Percentiles rank a stretch among this genome's conserved stretches.
Conservation (phyloP, 148 eudicot species). For the Persicaria tinctoria region DNA sequence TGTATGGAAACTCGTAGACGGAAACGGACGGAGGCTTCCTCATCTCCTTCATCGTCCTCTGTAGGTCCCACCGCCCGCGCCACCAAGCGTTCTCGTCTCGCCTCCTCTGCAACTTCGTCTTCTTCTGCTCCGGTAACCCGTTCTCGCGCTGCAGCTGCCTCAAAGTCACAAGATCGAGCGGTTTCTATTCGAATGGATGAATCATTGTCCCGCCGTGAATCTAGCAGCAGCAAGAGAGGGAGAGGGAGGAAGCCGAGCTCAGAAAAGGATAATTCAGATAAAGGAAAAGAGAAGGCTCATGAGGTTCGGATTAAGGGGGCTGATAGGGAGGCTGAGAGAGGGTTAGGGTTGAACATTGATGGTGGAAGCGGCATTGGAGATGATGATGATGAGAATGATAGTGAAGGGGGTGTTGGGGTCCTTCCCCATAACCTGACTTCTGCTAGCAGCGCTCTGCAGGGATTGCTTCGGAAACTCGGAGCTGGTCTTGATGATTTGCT, state of each 20-base stretch:
- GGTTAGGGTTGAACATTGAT: constrained; percentile 46
- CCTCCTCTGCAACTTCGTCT: constrained; percentile 27
- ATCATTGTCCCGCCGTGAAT: constrained; percentile 41
- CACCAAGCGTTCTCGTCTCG: constrained; percentile 46
- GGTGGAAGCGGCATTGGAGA: constrained; percentile 9
- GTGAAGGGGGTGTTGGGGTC: constrained; percentile 64
- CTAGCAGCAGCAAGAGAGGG: constrained; percentile 22
- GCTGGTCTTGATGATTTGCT: constrained; percentile 93
- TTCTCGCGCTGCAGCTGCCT: constrained; percentile 24
- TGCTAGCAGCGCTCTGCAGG: constrained; percentile 95
- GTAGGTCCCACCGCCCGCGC: constrained; percentile 56
- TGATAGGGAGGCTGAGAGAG: constrained; percentile 41
- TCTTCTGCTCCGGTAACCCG: constrained; percentile 32
- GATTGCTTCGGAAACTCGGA: constrained; percentile 78
- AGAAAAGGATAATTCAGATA: constrained; percentile 49
- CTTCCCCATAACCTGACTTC: constrained; percentile 82
- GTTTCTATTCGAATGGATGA: constrained; percentile 40
- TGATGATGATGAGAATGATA: constrained; percentile 50
- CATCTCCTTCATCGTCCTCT: constrained; percentile 66
- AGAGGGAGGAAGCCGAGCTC: constrained; percentile 40
- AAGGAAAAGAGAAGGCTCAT: constrained; percentile 80
- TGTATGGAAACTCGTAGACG: constrained; percentile 99
- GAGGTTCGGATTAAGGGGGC: constrained; percentile 43
- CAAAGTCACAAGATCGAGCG: constrained; percentile 26
- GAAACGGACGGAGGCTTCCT: constrained; percentile 98